Evolutionary conservation across 2,329 filamentous ascomycete genomes (phyloP), one percentile per base, ranked within the genome.

Genomic region (Ampelomyces quisqualis): DNA sequence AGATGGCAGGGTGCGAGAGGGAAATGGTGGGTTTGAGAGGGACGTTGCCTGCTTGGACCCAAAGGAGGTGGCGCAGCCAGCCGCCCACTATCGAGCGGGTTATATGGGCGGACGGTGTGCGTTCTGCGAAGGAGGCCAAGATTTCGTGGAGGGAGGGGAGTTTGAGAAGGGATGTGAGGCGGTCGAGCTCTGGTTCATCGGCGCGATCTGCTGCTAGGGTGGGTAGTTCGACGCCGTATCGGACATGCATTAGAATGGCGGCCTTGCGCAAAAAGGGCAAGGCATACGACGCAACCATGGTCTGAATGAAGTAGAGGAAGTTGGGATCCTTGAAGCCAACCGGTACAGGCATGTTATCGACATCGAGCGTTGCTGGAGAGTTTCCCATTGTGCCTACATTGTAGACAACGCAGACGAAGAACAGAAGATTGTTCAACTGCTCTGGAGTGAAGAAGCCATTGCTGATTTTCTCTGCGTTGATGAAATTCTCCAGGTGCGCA

Each of bases 201-300:
- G 82, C 75, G 4, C 77, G 73, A 17, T 68, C 64, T 21, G 51
- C 51, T 1, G 62, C 73, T 43, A 86, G 79, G 59, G 78, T 83
- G 29, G 86, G 86, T 58, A 97, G 90, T 53, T 95, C 88, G 35
- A 97, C 82, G 13, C 91, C 91, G 61, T 88, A 90, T 55, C 88
- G 86, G 45, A 94, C 85, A 64, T 97, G 85, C 49, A 97, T 80
- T 24, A 97, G 80, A 33, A 98, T 80, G 30, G 83, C 78, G 6
- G 79, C 78, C 71, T 98, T 98, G 45, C 93, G 85, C 26, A 98
- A 74, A 72, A 96, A 98, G 0, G 82, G 77, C n/a, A 96, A 76
- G 3, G 90, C 89, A 60, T 97, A 98, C 58, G 85, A 90, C 48
- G 84, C 81, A 17, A 88, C 77, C 44, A 76, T 56, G 10, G 58